Percentiles rank a stretch among this genome's conserved stretches.
Evolutionary conservation across 176 grass and related monocot genomes (phyloP).

Genomic region (Microstegium vimineum): DNA sequence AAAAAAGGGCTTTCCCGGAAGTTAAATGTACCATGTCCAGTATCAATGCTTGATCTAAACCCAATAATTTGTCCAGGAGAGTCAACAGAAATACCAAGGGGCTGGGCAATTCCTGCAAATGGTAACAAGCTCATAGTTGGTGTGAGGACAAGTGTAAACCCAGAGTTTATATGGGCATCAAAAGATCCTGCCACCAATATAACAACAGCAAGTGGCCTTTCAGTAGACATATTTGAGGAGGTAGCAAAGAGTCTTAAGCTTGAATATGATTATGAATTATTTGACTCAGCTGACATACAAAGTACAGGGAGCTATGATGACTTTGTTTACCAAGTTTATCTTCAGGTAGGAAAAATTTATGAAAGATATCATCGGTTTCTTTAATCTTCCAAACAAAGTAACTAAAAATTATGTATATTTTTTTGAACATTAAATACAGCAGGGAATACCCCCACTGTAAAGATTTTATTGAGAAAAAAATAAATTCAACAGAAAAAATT

Average conservation of each 20-base stretch:
- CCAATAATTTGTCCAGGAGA: constrained; percentile 47
- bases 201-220: neutral
- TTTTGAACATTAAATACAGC: too few relatives aligned
- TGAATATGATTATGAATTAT: too few relatives aligned
- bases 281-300: neutral
- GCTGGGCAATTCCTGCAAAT: constrained; percentile 25
- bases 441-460: too few relatives aligned
- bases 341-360: constrained; percentile 7
- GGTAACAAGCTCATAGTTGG: constrained; percentile 36
- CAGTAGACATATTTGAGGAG: constrained; percentile 40
- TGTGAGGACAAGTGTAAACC: neutral
- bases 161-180: constrained; percentile 12
- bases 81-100: constrained; percentile 32
- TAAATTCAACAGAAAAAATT: too few relatives aligned
- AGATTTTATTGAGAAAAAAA: too few relatives aligned
- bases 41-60: neutral
- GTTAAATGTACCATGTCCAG: neutral
- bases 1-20: constrained; percentile 21
- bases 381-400: neutral
- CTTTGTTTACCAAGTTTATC: constrained; percentile 39
- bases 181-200: constrained; percentile 20
- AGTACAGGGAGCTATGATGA: constrained; percentile 25
- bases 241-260: constrained; percentile 19
- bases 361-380: neutral
- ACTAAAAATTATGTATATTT: too few relatives aligned